Conservation (phyloP, 2,329 filamentous ascomycete species). For the Pleurostoma richardsiae region DNA sequence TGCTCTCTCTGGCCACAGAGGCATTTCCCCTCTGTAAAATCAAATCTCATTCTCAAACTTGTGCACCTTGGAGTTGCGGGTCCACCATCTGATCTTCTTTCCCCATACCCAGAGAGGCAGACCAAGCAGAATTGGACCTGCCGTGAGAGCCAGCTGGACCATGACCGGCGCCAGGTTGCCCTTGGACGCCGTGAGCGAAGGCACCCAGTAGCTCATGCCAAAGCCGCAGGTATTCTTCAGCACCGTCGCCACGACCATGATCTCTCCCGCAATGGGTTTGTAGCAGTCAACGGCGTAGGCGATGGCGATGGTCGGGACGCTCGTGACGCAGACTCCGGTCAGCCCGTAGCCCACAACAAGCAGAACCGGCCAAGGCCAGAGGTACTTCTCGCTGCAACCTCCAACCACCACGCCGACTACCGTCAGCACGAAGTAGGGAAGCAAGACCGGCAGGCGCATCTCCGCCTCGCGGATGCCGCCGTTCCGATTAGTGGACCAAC, state of each 20-base stretch:
- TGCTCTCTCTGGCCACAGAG: too few species aligned
- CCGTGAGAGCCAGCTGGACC: slow-evolving; percentile 49
- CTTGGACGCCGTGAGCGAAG: slow-evolving; percentile 26
- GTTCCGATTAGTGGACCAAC: slow-evolving; percentile 24
- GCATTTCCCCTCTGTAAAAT: background rate
- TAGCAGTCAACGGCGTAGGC: slow-evolving; percentile 57
- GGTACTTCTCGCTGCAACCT: slow-evolving; percentile 17
- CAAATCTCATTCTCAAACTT: slow-evolving; percentile 24
- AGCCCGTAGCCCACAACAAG: slow-evolving; percentile 34
- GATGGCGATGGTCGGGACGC: slow-evolving; percentile 48
- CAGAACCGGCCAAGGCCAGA: slow-evolving; percentile 36
- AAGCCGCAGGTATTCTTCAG: slow-evolving; percentile 59
- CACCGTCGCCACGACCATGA: slow-evolving; percentile 58
- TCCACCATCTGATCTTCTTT: slow-evolving; percentile 53
- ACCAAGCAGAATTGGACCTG: slow-evolving; percentile 48
- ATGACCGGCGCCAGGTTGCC: slow-evolving; percentile 55
- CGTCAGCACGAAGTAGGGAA: slow-evolving; percentile 31
- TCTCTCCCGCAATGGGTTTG: slow-evolving; percentile 54
- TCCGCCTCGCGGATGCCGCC: slow-evolving; percentile 32
- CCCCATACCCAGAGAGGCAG: slow-evolving; percentile 53
- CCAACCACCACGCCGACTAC: slow-evolving; percentile 35
- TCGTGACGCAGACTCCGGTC: slow-evolving; percentile 42
- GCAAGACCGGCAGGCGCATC: slow-evolving; percentile 28
- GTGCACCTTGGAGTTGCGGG: slow-evolving; percentile 49
- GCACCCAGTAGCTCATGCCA: slow-evolving; percentile 6